Conservation (phyloP, 495 filamentous ascomycete genomes). For the Trichoderma virens region DNA sequence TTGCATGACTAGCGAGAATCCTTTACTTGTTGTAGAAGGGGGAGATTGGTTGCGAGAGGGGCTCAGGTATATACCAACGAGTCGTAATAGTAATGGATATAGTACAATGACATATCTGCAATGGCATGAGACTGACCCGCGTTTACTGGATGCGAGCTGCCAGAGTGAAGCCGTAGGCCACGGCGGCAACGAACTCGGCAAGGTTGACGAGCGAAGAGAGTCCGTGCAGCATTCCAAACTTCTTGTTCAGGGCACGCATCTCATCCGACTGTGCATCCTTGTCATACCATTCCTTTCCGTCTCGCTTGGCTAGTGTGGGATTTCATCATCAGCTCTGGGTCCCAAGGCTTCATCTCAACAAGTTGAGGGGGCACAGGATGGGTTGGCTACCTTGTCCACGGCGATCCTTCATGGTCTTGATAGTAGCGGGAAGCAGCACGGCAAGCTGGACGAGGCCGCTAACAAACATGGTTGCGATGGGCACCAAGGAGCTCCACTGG, state of each 20-base stretch:
- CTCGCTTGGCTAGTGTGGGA: conserved; percentile 34
- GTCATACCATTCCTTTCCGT: conserved; percentile 80
- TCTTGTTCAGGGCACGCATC: conserved; percentile 74
- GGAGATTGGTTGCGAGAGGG: not conserved
- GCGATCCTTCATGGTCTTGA: conserved; percentile 61
- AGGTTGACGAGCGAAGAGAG: conserved; percentile 68
- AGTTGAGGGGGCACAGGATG: not conserved
- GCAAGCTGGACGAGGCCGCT: conserved; percentile 59
- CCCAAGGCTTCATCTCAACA: not conserved
- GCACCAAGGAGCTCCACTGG: conserved; percentile 51
- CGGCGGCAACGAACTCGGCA: conserved; percentile 52
- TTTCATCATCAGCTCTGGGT: conserved; percentile 13
- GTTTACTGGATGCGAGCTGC: conserved; percentile 45
- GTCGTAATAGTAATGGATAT: conserved; percentile 13
- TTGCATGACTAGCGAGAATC: not conserved
- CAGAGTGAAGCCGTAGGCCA: conserved; percentile 67
- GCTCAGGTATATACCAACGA: not conserved
- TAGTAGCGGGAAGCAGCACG: conserved; percentile 64
- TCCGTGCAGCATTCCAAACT: conserved; percentile 73
- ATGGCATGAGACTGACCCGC: not conserved
- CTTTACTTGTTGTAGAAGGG: not conserved
- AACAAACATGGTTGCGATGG: conserved; percentile 56
- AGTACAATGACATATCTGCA: not conserved
- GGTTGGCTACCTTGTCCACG: conserved; percentile 57
- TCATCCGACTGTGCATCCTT: conserved; percentile 64